phyloP scores from a whole-genome alignment of 163 green algal genomes.

The Chlorella variabilis region DNA sequence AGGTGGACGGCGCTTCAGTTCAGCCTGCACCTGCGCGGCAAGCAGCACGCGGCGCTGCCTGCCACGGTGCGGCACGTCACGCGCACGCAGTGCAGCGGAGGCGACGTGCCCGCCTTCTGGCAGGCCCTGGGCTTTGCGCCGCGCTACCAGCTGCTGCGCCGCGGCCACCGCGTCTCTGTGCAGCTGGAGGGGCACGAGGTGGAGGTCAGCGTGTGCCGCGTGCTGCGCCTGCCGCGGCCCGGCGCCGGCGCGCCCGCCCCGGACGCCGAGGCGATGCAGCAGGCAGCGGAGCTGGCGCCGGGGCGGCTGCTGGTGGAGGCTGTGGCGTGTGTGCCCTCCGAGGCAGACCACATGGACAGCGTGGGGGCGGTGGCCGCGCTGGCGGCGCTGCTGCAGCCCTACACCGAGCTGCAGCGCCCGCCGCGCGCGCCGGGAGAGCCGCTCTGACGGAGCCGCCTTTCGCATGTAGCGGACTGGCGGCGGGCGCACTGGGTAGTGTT shows the following conservation, averaged over 20 bases:
- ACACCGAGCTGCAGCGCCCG: constrained; percentile 26
- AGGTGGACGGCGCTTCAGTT: constrained; percentile 30
- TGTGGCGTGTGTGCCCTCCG: background rate
- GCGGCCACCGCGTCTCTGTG: constrained; percentile 7
- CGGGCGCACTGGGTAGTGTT: too few relatives aligned
- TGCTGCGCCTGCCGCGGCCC: constrained; percentile 23
- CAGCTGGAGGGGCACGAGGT: background rate
- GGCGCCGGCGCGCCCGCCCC: background rate
- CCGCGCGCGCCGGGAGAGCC: constrained; percentile 13
- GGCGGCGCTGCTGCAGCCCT: constrained; percentile 10
- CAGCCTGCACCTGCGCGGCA: constrained; percentile 35
- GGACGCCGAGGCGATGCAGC: background rate
- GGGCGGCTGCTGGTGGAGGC: constrained; percentile 35
- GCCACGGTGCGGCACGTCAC: constrained; percentile 34
- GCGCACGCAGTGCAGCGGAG: constrained; percentile 20
- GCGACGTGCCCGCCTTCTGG: constrained; percentile 38
- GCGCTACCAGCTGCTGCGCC: constrained; percentile 21
- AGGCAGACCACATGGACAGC: constrained; percentile 10
- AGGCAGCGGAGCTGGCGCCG: background rate
- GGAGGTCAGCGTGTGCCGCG: constrained; percentile 25
- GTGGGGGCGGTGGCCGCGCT: constrained; percentile 11
- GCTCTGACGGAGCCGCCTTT: background rate
- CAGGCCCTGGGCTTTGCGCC: constrained; percentile 32
- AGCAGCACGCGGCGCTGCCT: constrained; percentile 12
- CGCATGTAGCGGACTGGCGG: too few relatives aligned